Evolutionary conservation across 2,329 filamentous ascomycete species (phyloP).

Genomic region (Trichophyton rubrum): DNA sequence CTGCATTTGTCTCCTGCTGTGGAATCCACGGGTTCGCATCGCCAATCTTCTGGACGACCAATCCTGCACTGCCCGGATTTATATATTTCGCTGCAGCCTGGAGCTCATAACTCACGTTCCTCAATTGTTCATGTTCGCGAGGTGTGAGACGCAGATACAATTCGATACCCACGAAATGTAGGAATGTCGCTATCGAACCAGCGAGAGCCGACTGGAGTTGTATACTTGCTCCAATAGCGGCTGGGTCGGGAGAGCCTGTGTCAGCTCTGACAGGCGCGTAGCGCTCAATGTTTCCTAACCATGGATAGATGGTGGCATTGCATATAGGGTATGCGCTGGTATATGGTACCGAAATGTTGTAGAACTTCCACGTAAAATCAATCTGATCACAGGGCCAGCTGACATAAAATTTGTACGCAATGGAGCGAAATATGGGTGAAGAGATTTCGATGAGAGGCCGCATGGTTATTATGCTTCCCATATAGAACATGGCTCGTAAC

Average conservation of each 20-base stretch:
- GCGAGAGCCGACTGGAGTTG: neutral
- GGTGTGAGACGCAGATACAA: slow-evolving; percentile 43
- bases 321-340: neutral
- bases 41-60: slow-evolving; percentile 21
- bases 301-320: neutral
- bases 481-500: slow-evolving; percentile 43
- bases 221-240: neutral
- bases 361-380: neutral
- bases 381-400: neutral
- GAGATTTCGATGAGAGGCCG: neutral
- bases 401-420: neutral
- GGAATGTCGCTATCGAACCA: slow-evolving; percentile 30
- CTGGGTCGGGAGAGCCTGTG: neutral
- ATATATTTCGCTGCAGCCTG: slow-evolving; percentile 44
- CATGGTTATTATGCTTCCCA: slow-evolving; percentile 6
- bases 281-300: neutral
- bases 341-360: neutral
- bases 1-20: neutral
- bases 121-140: slow-evolving; percentile 40
- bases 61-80: slow-evolving; percentile 37
- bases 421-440: neutral
- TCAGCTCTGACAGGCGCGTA: neutral
- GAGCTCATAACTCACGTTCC: slow-evolving; percentile 44
- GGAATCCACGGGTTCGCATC: neutral
- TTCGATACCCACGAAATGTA: slow-evolving; percentile 42